Evolutionary conservation across 306 rosid species (phyloP).

Genomic region (Cucurbita moschata): DNA sequence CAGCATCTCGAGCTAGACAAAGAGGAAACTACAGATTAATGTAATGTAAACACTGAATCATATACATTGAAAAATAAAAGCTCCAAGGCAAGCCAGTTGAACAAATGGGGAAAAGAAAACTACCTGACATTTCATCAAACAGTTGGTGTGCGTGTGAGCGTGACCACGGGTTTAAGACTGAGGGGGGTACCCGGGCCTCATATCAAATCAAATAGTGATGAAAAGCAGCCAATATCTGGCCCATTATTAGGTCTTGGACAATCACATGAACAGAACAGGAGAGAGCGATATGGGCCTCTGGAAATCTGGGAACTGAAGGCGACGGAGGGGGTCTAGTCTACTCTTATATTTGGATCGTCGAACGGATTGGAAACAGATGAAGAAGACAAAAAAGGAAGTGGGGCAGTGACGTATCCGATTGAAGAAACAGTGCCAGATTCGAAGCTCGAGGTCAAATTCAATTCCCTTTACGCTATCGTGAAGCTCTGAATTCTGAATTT

Average conservation of each 20-base stretch:
- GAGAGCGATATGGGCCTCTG: not conserved
- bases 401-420: not conserved
- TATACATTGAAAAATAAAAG: not conserved
- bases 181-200: not conserved
- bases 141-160: not conserved
- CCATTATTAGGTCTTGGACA: not conserved
- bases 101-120: not conserved
- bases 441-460: not conserved
- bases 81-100: not conserved
- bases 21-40: not conserved
- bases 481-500: not conserved
- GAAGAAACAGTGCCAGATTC: not conserved
- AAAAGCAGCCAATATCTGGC: not conserved
- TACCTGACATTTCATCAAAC: not conserved
- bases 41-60: not conserved
- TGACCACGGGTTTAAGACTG: not conserved
- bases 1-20: constrained; percentile 18
- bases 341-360: not conserved
- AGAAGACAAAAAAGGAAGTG: not conserved
- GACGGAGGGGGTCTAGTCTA: not conserved
- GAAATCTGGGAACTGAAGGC: not conserved
- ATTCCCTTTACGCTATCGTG: not conserved
- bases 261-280: not conserved
- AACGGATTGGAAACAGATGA: not conserved
- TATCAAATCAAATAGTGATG: not conserved